A percentile compares a stretch with the other conserved stretches of the same genome.
Evolutionary conservation across 208 protist species (phyloP).

Genomic region (Phytomonas sp.): DNA sequence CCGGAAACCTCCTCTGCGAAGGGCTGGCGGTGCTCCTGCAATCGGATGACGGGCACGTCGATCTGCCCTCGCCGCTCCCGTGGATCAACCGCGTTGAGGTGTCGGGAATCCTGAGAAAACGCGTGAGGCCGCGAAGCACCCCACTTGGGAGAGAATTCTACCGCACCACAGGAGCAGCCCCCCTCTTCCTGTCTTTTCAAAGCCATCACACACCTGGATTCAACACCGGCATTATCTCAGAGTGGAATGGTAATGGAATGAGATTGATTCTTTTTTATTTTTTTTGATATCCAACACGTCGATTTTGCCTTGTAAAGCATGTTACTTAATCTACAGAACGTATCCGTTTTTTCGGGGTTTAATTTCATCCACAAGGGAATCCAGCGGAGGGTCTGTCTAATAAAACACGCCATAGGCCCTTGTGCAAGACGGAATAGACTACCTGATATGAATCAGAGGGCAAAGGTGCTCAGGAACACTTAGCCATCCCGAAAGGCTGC

Average conservation of each 20-base stretch:
- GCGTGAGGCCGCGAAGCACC: too few relatives aligned
- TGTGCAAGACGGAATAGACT: background rate
- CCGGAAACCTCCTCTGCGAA: conserved; percentile 33
- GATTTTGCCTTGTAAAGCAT: background rate
- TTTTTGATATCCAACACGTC: background rate
- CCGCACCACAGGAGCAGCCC: too few relatives aligned
- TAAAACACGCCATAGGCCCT: background rate
- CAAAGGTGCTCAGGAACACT: too few relatives aligned
- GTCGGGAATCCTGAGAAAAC: too few relatives aligned
- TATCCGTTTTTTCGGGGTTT: too few relatives aligned
- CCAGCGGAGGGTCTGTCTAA: background rate
- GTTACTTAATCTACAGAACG: background rate
- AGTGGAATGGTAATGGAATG: background rate
- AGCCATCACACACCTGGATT: background rate
- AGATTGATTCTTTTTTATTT: background rate
- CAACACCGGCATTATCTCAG: background rate
- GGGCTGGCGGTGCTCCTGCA: conserved; percentile 1
- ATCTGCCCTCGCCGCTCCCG: background rate
- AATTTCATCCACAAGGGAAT: background rate
- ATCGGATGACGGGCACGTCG: conserved; percentile 28
- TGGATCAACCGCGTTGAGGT: too few relatives aligned
- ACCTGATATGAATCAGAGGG: background rate
- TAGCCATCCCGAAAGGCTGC: too few relatives aligned
- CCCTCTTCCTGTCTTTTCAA: too few relatives aligned
- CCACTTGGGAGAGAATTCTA: too few relatives aligned